Evolutionary conservation across 495 filamentous ascomycete species (phyloP).

Genomic region (Penicillium verhagenii): DNA sequence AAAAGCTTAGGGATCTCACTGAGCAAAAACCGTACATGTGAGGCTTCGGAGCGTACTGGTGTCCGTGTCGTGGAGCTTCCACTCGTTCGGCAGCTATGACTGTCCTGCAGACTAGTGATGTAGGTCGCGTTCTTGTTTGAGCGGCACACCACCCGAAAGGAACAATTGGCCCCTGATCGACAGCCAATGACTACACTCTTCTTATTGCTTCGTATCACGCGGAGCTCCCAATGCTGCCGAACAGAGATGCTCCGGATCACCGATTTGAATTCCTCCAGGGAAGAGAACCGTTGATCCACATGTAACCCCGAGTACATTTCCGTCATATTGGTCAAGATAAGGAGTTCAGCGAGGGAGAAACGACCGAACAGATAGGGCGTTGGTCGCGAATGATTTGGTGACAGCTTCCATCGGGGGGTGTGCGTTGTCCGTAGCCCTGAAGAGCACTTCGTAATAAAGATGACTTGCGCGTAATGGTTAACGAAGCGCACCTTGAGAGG

Average conservation of each 20-base stretch:
- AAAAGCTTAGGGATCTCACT: constrained; percentile 49
- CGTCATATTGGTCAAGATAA: constrained; percentile 31
- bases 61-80: constrained; percentile 33
- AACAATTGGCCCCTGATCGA: constrained; percentile 42
- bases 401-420: constrained; percentile 24
- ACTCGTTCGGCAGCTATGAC: constrained; percentile 41
- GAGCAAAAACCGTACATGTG: constrained; percentile 47
- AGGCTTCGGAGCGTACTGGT: constrained; percentile 46
- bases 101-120: constrained; percentile 47
- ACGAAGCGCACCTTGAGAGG: not conserved
- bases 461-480: constrained; percentile 11
- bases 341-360: not conserved
- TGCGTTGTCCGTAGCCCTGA: not conserved
- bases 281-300: constrained; percentile 45
- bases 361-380: constrained; percentile 19
- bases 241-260: constrained; percentile 47
- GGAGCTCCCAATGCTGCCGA: constrained; percentile 48
- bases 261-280: constrained; percentile 45
- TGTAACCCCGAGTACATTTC: constrained; percentile 47
- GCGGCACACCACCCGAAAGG: constrained; percentile 47
- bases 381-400: constrained; percentile 19
- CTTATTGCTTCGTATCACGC: constrained; percentile 47
- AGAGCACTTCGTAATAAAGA: not conserved
- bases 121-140: constrained; percentile 49
- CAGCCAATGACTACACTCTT: constrained; percentile 49